A percentile compares a stretch with the other conserved stretches of the same genome.
Evolutionary conservation across 2,329 filamentous ascomycete genomes (phyloP).

Genomic region (Sclerotinia minor): DNA sequence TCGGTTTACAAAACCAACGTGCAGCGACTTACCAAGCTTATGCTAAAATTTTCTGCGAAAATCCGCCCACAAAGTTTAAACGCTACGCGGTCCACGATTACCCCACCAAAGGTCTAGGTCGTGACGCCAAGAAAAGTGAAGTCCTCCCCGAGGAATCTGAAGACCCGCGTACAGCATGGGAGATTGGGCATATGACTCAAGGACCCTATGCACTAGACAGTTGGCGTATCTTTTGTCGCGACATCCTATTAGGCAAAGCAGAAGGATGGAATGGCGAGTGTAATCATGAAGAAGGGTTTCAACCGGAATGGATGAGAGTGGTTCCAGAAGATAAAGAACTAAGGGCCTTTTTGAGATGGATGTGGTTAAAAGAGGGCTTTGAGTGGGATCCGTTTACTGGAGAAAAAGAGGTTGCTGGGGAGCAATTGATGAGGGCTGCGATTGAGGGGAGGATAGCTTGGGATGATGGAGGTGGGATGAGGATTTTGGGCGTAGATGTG

Average conservation of each 20-base stretch:
- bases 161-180: constrained; percentile 56
- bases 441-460: constrained; percentile 54
- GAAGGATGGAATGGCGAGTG: constrained; percentile 64
- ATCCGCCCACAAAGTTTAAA: constrained; percentile 59
- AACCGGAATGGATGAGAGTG: constrained; percentile 90
- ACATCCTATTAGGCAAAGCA: constrained; percentile 67
- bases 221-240: constrained; percentile 92
- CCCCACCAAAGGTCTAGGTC: constrained; percentile 51
- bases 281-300: constrained; percentile 62
- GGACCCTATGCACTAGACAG: constrained; percentile 83
- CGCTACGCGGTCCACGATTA: constrained; percentile 60
- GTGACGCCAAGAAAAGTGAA: constrained; percentile 50
- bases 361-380: constrained; percentile 87
- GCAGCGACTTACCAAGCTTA: constrained; percentile 68
- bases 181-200: constrained; percentile 81
- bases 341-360: constrained; percentile 83
- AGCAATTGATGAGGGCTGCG: constrained; percentile 57
- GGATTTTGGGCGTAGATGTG: constrained; percentile 43
- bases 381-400: constrained; percentile 76
- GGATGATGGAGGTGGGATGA: constrained; percentile 43
- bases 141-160: constrained; percentile 47
- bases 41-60: constrained; percentile 63
- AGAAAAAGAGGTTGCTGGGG: constrained; percentile 54
- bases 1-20: constrained; percentile 71
- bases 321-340: constrained; percentile 83